Percentiles rank a stretch among this genome's conserved stretches.
Conservation (phyloP, 352 stramenopile genomes). For the Globisporangium iwayamae region DNA sequence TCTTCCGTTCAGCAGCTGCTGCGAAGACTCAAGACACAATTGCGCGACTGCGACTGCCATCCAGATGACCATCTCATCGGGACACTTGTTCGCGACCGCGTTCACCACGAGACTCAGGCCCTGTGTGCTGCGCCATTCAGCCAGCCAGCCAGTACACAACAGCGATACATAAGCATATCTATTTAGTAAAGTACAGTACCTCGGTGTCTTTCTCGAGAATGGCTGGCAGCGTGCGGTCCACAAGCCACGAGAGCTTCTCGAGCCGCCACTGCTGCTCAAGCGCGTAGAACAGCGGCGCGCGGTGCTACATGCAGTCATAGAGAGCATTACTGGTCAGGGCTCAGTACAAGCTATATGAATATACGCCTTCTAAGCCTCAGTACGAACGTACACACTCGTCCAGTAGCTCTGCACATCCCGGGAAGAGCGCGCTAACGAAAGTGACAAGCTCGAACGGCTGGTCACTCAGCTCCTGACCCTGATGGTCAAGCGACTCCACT, state of each 20-base stretch:
- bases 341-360: background rate
- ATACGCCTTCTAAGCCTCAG: background rate
- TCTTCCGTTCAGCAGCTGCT: constrained; percentile 26
- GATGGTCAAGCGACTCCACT: constrained; percentile 22
- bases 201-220: constrained; percentile 45
- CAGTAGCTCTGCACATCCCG: constrained; percentile 16
- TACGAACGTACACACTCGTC: constrained; percentile 27
- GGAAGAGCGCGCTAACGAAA: constrained; percentile 25
- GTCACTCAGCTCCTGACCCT: constrained; percentile 3
- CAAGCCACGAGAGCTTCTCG: constrained; percentile 54
- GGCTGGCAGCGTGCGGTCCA: constrained; percentile 30
- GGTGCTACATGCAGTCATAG: constrained; percentile 13
- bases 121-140: constrained; percentile 8
- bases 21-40: constrained; percentile 19
- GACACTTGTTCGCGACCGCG: constrained; percentile 35
- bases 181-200: constrained; percentile 12
- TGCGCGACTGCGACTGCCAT: constrained; percentile 50
- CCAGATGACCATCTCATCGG: constrained; percentile 47
- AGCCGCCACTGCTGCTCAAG: constrained; percentile 36
- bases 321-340: background rate
- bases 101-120: constrained; percentile 39
- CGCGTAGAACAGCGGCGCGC: constrained; percentile 37
- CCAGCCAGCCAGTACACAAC: background rate
- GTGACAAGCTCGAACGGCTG: constrained; percentile 34
- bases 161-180: background rate